These are phyloP conservation scores for Actinidia arguta DNA, from an alignment of 179 eudicot genomes.

Conservation along the genomic window DNA sequence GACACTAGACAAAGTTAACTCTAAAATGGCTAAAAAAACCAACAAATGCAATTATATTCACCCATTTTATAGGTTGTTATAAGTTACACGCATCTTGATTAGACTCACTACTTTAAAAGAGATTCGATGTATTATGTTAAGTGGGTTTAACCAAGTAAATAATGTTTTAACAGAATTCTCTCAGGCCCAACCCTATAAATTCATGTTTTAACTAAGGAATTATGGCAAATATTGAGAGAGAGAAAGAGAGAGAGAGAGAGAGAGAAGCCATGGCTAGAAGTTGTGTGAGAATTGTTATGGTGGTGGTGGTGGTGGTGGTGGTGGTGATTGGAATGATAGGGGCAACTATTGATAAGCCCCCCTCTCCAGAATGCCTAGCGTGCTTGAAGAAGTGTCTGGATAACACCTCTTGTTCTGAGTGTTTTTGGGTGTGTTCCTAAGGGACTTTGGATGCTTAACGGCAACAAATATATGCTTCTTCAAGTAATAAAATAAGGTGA, in stretches of 20 bases:
- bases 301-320: background rate
- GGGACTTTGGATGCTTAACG: no score
- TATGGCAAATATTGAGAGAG: background rate
- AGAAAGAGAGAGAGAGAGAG: background rate
- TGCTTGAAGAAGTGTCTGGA: background rate
- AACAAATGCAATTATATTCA: no score
- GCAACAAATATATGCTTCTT: background rate
- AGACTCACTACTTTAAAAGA: no score
- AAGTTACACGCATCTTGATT: no score
- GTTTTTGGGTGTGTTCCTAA: background rate
- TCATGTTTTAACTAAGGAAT: background rate
- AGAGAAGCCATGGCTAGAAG: background rate
- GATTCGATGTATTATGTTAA: no score
- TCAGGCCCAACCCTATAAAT: slow-evolving; percentile 1
- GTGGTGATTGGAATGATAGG: background rate
- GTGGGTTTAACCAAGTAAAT: no score
- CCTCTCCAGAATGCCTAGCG: background rate
- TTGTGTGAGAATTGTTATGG: background rate
- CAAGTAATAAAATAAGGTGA: background rate
- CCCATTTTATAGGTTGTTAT: no score
- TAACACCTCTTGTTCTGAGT: background rate
- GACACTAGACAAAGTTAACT: no score
- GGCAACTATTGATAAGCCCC: no score
- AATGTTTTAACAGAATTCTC: no score
- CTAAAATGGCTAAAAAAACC: no score